phyloP scores from a whole-genome alignment of 2,329 filamentous ascomycete genomes.

The Trichoderma semiorbis region DNA sequence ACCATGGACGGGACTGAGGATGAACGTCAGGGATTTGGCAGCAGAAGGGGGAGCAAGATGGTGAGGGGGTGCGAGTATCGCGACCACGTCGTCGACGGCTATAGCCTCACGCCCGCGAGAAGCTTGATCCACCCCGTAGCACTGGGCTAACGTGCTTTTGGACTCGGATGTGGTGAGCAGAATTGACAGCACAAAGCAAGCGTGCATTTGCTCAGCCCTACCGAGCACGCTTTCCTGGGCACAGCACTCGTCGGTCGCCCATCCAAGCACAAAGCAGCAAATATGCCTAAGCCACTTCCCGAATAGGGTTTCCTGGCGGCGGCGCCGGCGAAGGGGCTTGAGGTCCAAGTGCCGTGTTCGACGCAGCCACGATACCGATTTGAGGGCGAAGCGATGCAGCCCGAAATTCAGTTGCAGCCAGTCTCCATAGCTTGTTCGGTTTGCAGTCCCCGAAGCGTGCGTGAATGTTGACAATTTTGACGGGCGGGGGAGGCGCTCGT shows the following conservation, averaged over 20 bases:
- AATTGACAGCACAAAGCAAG: neutral
- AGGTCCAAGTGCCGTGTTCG: conserved; percentile 7
- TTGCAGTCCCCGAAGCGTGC: neutral
- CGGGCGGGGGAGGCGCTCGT: conserved; percentile 1
- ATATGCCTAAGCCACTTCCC: conserved; percentile 10
- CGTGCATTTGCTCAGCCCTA: conserved; percentile 19
- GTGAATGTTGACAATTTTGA: neutral
- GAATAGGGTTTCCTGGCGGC: conserved; percentile 10
- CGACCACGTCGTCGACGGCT: neutral
- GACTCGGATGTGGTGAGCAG: neutral
- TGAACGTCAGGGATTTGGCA: conserved; percentile 17
- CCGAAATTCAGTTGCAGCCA: conserved; percentile 1
- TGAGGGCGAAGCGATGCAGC: neutral
- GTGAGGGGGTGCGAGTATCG: conserved; percentile 10
- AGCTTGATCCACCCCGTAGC: neutral
- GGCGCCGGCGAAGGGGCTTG: conserved; percentile 7
- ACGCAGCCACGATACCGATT: conserved; percentile 16
- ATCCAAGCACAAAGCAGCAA: neutral
- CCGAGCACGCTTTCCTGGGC: neutral
- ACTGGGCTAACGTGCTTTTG: neutral
- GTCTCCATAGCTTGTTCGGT: neutral
- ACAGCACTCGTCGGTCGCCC: neutral
- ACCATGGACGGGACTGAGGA: conserved; percentile 15
- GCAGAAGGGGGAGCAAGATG: neutral
- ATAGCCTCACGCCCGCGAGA: neutral